phyloP scores from a whole-genome alignment of 108 stramenopile species.

The Schizochytrium sp. region DNA sequence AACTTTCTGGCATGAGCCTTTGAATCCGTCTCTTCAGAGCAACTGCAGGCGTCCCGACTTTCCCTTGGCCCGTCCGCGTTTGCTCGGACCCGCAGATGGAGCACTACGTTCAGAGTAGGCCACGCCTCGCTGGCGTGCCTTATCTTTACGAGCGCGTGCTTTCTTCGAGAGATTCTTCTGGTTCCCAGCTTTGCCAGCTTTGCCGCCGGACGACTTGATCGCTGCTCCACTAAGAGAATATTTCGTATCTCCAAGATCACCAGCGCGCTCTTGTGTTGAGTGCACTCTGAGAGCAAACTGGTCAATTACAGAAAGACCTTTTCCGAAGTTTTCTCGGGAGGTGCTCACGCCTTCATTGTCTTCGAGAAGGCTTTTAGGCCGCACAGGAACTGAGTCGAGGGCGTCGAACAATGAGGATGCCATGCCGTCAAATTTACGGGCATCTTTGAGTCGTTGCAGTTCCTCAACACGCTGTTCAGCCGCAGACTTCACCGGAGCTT shows the following conservation, averaged over 20 bases:
- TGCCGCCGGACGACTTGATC: neutral
- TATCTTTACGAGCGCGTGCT: slow-evolving; percentile 16
- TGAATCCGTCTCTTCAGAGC: neutral
- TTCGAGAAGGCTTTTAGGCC: slow-evolving; percentile 43
- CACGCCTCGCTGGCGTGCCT: slow-evolving; percentile 3
- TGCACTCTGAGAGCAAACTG: slow-evolving; percentile 36
- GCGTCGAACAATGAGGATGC: slow-evolving; percentile 31
- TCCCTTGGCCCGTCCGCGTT: neutral
- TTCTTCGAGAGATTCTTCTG: neutral
- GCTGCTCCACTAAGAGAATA: neutral
- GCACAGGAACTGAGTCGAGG: slow-evolving; percentile 47
- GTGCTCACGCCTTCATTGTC: neutral
- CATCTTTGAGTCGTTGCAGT: neutral
- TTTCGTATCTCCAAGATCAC: neutral
- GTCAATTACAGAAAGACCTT: slow-evolving; percentile 44
- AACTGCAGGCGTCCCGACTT: neutral
- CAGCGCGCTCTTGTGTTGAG: neutral
- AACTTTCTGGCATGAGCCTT: neutral
- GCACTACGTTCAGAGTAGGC: neutral
- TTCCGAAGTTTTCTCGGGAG: slow-evolving; percentile 1
- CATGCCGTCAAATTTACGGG: slow-evolving; percentile 29
- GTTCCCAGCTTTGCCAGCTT: neutral
- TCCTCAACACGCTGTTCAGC: slow-evolving; percentile 5
- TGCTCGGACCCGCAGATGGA: neutral
- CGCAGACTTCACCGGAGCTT: neutral